These are phyloP conservation scores for Cardamine chenopodiifolia DNA, from an alignment of 345 rosid genomes.

Conservation along the genomic window DNA sequence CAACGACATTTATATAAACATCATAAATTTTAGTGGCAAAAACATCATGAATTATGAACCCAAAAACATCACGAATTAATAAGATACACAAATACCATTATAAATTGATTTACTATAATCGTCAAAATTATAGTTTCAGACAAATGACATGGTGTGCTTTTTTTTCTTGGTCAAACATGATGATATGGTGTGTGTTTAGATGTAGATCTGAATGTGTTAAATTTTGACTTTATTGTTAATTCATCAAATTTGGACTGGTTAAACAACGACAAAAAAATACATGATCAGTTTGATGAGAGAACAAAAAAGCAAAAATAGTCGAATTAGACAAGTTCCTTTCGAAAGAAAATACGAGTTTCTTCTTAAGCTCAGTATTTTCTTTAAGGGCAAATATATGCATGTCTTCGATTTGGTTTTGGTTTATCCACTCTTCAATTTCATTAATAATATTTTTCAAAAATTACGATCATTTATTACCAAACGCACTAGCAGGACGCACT, in stretches of 20 bases:
- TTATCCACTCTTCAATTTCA: not conserved
- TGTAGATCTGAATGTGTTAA: constrained; percentile 19
- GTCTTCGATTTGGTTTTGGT: constrained; percentile 6
- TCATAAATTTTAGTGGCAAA: not conserved
- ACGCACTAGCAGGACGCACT: constrained; percentile 41
- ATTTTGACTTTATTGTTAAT: not conserved
- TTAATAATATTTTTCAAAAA: not conserved
- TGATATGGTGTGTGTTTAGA: not conserved
- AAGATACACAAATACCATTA: not conserved
- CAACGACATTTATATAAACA: not conserved
- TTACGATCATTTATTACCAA: constrained; percentile 33
- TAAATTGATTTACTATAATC: not conserved
- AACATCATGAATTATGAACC: not conserved
- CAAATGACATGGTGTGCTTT: not conserved
- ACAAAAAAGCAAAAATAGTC: not conserved
- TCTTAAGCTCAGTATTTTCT: not conserved
- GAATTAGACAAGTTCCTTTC: constrained; percentile 20
- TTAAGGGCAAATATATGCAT: not conserved
- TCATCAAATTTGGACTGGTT: not conserved
- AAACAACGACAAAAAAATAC: constrained; percentile 11
- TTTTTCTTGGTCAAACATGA: not conserved
- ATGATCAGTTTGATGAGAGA: not conserved
- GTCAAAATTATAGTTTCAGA: not conserved
- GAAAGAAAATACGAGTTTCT: constrained; percentile 3
- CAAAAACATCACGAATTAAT: not conserved